Evolutionary conservation across 257 asterid species (phyloP), one percentile per base, ranked within the genome.

Genomic region (Voacanga thouarsii): DNA sequence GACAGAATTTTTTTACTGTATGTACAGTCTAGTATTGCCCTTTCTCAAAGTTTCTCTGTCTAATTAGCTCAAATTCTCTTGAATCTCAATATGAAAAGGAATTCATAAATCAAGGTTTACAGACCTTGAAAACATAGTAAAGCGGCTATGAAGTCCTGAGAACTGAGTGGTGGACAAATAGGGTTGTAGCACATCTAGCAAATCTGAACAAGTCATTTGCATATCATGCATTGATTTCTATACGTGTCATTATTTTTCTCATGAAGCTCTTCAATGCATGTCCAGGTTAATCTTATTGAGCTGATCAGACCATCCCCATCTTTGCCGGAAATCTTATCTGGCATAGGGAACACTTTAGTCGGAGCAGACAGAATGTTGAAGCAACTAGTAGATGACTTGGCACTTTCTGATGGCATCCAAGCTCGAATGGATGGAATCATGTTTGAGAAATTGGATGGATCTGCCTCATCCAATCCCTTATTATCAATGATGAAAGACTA

Each of bases 221-320:
- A 30, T n/a, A n/a, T 18, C 16, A 5, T 15, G 7, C 30, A 12
- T 63, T 45, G 18, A 71, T 19, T 56, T 49, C 2, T 30, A 30
- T 57, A 33, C 65, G 44, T 16, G 71, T 68, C 15, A 77, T 53
- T 78, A 10, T 60, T 79, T 70, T 75, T 79, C 64, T 68, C 19
- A 63, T 12, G 75, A 37, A 60, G 50, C 71, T 53, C 75, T 28
- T 53, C 53, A 43, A 44, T 30, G 70, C 30, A 55, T 9, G 64
- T 60, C 56, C 86, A 95, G 99, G 99, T 91, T 55, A 88, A 92
- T 47, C 88, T 93, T 71, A 90, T 93, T 76, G 99, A 94, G 96
- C 80, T 94, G 80, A 88, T 92, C 37, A 92, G 82, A 75, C 97
- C 98, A 75, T 90, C 97, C 0, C 77, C 95, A 6, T 90, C 97